Percentiles rank a stretch among this genome's conserved stretches.
These are phyloP conservation scores for Colletotrichum costaricense DNA, from an alignment of 2,329 filamentous ascomycete genomes.

Conservation along the genomic window DNA sequence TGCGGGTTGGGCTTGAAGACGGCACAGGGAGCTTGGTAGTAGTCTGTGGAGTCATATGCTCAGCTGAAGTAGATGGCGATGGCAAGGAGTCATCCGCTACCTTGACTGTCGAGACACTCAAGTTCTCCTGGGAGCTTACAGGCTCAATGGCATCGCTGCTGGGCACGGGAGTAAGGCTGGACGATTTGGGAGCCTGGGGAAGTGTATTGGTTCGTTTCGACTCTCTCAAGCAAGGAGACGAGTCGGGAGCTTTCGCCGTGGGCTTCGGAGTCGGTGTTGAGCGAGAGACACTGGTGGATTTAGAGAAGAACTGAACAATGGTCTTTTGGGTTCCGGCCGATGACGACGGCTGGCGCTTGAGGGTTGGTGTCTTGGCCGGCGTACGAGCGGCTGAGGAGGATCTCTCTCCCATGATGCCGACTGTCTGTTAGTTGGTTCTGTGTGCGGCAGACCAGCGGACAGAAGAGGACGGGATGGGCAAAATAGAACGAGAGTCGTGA, in stretches of 20 bases:
- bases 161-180: conserved; percentile 76
- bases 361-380: conserved; percentile 47
- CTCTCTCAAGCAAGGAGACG: conserved; percentile 52
- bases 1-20: conserved; percentile 80
- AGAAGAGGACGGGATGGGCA: background rate
- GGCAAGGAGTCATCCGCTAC: conserved; percentile 64
- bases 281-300: conserved; percentile 48
- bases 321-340: conserved; percentile 51
- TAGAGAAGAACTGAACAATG: conserved; percentile 58
- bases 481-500: background rate
- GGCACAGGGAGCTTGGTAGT: conserved; percentile 55
- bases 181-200: conserved; percentile 50
- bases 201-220: conserved; percentile 57
- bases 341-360: conserved; percentile 37
- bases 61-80: conserved; percentile 55
- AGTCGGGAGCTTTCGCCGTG: conserved; percentile 45
- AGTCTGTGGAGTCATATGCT: conserved; percentile 53
- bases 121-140: conserved; percentile 76
- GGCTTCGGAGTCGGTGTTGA: conserved; percentile 47
- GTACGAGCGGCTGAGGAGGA: conserved; percentile 45
- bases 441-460: background rate
- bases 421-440: background rate
- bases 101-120: conserved; percentile 56
- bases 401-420: conserved; percentile 34
- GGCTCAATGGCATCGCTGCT: conserved; percentile 82